Evolutionary conservation across 2,329 filamentous ascomycete species (phyloP), one percentile per base, ranked within the genome.

Genomic region (Neocucurbitaria cava): DNA sequence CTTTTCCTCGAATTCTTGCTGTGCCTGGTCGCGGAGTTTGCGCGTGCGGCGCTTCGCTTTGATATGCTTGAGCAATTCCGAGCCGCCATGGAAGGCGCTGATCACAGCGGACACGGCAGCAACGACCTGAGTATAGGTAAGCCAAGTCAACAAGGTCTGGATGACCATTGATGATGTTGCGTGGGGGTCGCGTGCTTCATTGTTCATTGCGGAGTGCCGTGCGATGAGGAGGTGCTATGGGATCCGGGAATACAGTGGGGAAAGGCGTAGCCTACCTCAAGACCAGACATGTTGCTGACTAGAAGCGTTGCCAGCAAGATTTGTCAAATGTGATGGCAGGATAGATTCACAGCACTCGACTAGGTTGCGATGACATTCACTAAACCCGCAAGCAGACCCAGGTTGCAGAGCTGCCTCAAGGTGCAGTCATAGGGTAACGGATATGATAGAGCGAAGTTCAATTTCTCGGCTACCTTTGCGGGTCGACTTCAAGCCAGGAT

Each of bases 51-150:
- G 69, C 43, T 70, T 71, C 52, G 73, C 69, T 56, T 72, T 72
- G 55, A 78, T 66, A 18, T 67, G 62, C 39, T 72, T 67, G 26
- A 75, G 60, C 44, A 78, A 61, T 24, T 78, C 76, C 26, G 76
- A 72, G 15, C 70, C 76, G n/a, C 68, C 73, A 56, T 78, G 75
- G 58, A 79, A 79, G 7, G 77, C 76, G 10, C 73, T 76, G 8
- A 78, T 67, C 10, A 79, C 72, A 8, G 77, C 75, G n/a, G 74
- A 66, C n/a, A 79, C 75, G 45, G 76, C 77, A 21, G 69, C 73
- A 41, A 76, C 65, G 5, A 78, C 76, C 69, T 79, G 42, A 11
- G 31, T 9, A 40, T 21, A n/a, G 15, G 24, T 31, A 39, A 41
- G 45, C 33, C 13, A 11, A 26, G 33, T 33, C 39, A 38, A 23